Evolutionary conservation across 192 early-diverging fungal species (phyloP).

Genomic region (Entomortierella parvispora): DNA sequence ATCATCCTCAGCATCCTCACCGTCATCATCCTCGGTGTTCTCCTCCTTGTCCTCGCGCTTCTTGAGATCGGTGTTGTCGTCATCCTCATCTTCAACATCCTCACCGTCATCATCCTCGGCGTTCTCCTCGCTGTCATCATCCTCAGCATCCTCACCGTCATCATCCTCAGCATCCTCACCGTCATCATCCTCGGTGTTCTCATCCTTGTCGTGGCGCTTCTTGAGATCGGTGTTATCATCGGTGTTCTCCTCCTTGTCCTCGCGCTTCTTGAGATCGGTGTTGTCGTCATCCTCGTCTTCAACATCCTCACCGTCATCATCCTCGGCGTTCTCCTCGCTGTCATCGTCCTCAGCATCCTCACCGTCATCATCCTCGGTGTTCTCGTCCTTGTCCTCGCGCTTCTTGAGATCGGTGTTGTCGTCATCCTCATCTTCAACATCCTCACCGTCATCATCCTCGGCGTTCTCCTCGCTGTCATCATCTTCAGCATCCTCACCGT

Average conservation of each 20-base stretch:
- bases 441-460: background rate
- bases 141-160: background rate
- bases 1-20: background rate
- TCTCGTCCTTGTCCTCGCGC: background rate
- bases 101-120: background rate
- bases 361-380: background rate
- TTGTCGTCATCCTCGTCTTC: too few species aligned
- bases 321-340: too few species aligned
- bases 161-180: background rate
- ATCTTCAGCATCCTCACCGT: background rate
- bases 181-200: background rate
- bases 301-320: too few species aligned
- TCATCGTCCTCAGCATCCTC: background rate
- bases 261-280: too few species aligned
- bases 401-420: constrained; percentile 8
- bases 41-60: background rate
- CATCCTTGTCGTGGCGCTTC: background rate
- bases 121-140: background rate
- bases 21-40: background rate
- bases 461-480: background rate
- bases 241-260: too few species aligned
- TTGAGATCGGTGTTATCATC: background rate
- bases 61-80: background rate
- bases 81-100: background rate
- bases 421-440: background rate